A percentile compares a stretch with the other conserved stretches of the same genome.
Conservation (phyloP, 2,329 filamentous ascomycete species). For the Colletotrichum costaricense region DNA sequence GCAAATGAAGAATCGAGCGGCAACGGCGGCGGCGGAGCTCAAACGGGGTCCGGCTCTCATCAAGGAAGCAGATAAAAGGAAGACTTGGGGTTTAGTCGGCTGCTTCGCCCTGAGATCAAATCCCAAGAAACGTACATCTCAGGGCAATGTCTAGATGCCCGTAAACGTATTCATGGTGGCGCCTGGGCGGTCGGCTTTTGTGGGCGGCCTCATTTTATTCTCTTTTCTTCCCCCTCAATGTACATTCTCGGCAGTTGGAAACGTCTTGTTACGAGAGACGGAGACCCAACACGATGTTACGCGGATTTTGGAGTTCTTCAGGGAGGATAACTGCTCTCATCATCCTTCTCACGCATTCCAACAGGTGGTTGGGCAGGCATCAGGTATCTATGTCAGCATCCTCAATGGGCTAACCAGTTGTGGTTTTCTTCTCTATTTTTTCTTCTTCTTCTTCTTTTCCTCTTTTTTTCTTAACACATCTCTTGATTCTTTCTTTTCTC, state of each 20-base stretch:
- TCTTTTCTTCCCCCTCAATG: background rate
- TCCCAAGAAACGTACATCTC: background rate
- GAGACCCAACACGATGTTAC: slow-evolving; percentile 26
- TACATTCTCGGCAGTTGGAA: slow-evolving; percentile 30
- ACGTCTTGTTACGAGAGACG: slow-evolving; percentile 11
- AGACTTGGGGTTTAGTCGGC: background rate
- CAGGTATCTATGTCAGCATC: slow-evolving; percentile 31
- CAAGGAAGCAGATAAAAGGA: slow-evolving; percentile 30
- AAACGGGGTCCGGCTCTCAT: slow-evolving; percentile 30
- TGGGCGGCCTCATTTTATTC: slow-evolving; percentile 6
- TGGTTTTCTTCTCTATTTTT: slow-evolving; percentile 30
- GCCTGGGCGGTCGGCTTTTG: slow-evolving; percentile 12
- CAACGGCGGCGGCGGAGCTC: slow-evolving; percentile 40
- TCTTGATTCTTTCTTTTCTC: slow-evolving; percentile 17
- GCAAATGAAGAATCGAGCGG: slow-evolving; percentile 48
- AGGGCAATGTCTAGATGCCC: slow-evolving; percentile 8
- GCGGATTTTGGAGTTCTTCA: slow-evolving; percentile 26
- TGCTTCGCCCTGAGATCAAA: slow-evolving; percentile 1
- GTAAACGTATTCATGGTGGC: slow-evolving; percentile 6
- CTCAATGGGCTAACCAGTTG: slow-evolving; percentile 26
- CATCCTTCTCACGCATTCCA: slow-evolving; percentile 23
- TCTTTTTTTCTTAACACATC: slow-evolving; percentile 9
- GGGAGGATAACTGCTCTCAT: slow-evolving; percentile 32
- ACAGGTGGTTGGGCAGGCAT: slow-evolving; percentile 29
- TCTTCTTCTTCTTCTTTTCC: slow-evolving; percentile 30